Conservation (phyloP, 495 filamentous ascomycete genomes). For the Penicillium paradoxum region DNA sequence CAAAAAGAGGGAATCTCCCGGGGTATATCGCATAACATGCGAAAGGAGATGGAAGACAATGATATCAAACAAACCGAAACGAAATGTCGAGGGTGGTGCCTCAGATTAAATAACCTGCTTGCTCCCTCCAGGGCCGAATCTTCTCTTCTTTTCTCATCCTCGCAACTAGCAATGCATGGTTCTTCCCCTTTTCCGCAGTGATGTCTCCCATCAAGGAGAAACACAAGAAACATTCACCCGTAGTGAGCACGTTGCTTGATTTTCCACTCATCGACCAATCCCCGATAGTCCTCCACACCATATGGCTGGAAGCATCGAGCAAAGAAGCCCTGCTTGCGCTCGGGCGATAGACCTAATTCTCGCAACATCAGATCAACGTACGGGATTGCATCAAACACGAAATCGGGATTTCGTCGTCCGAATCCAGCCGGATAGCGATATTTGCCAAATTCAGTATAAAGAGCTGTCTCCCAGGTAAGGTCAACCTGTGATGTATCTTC, state of each 20-base stretch:
- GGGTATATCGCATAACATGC: no score
- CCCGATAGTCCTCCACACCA: conserved; percentile 55
- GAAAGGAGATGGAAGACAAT: no score
- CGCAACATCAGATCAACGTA: conserved; percentile 67
- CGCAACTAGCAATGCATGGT: not conserved
- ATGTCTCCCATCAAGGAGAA: not conserved
- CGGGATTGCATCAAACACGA: conserved; percentile 72
- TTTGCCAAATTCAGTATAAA: conserved; percentile 63
- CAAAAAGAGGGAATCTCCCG: no score
- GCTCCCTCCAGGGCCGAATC: no score
- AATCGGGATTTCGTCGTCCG: conserved; percentile 60
- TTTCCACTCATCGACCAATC: conserved; percentile 55
- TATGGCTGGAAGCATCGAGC: conserved; percentile 53
- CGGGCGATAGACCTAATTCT: conserved; percentile 54
- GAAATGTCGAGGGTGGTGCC: no score
- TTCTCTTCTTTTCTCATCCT: no score
- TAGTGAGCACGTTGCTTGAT: conserved; percentile 4
- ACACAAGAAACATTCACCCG: not conserved
- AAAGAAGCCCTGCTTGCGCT: conserved; percentile 41
- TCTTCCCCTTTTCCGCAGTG: not conserved
- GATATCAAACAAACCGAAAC: no score
- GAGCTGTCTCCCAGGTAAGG: conserved; percentile 51
- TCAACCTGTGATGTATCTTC: conserved; percentile 22
- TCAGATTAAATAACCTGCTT: no score
- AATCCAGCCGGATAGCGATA: conserved; percentile 65